phyloP scores from a whole-genome alignment of 345 rosid genomes.

The Linum lewisii region DNA sequence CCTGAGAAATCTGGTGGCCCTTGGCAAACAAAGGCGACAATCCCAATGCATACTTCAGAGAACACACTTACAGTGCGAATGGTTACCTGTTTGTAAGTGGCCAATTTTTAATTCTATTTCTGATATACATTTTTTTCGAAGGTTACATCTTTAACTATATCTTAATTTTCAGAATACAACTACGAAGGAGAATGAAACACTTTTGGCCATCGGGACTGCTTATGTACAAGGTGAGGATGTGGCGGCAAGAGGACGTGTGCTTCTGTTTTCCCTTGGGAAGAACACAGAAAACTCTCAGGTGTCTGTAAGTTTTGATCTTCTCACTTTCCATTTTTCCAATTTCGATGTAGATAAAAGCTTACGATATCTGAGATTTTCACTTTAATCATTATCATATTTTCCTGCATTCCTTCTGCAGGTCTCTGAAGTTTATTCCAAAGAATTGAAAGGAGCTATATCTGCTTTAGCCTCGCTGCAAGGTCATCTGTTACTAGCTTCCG shows the following conservation, averaged over 20 bases:
- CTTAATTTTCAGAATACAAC: conserved; percentile 53
- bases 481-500: conserved; percentile 84
- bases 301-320: conserved; percentile 33
- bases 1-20: conserved; percentile 79
- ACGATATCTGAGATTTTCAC: neutral
- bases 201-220: conserved; percentile 92
- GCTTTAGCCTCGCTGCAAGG: conserved; percentile 99
- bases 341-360: neutral
- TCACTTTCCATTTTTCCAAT: neutral
- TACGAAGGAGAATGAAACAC: conserved; percentile 77
- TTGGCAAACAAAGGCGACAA: conserved; percentile 90
- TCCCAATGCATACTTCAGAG: conserved; percentile 92
- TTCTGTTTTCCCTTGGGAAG: conserved; percentile 69
- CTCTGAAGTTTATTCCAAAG: conserved; percentile 87
- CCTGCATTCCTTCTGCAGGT: conserved; percentile 35
- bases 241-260: conserved; percentile 93
- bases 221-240: conserved; percentile 99
- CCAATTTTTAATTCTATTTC: conserved; percentile 14
- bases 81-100: conserved; percentile 80
- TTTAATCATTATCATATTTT: conserved; percentile 4
- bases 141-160: neutral
- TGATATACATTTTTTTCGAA: neutral
- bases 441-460: conserved; percentile 94
- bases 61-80: conserved; percentile 89
- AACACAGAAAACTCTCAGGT: conserved; percentile 51